These are phyloP conservation scores for Prinsepia uniflora DNA, from an alignment of 306 rosid genomes.

Conservation along the genomic window DNA sequence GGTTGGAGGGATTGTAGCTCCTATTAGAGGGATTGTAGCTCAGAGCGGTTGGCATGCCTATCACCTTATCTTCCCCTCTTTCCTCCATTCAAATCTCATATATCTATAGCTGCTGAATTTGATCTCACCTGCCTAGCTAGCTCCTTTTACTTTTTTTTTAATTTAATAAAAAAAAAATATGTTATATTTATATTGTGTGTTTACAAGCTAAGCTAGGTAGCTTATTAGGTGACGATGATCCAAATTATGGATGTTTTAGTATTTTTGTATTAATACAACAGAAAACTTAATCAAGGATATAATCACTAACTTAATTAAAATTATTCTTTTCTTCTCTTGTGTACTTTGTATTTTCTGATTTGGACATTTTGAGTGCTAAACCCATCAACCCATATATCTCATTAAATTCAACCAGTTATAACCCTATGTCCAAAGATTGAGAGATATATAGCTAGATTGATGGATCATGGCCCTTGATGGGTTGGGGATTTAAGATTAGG, in stretches of 20 bases:
- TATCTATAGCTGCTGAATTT: background rate
- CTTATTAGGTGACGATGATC: background rate
- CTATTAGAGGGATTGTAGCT: slow-evolving; percentile 39
- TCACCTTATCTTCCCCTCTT: slow-evolving; percentile 44
- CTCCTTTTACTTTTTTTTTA: slow-evolving; percentile 4
- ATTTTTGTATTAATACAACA: slow-evolving; percentile 25
- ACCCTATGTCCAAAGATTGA: slow-evolving; percentile 29
- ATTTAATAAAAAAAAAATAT: background rate
- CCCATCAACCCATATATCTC: slow-evolving; percentile 51
- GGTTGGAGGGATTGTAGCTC: no score
- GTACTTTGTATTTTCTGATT: slow-evolving; percentile 24
- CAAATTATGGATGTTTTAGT: slow-evolving; percentile 30
- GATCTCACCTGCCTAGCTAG: slow-evolving; percentile 23
- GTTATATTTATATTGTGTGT: no score
- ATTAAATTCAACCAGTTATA: slow-evolving; percentile 24
- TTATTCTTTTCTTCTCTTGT: slow-evolving; percentile 32
- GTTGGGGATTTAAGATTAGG: no score
- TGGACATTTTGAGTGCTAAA: slow-evolving; percentile 51
- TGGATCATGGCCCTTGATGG: background rate
- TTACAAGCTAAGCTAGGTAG: no score
- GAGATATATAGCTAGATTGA: slow-evolving; percentile 9
- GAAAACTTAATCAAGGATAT: slow-evolving; percentile 32
- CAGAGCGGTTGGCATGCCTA: slow-evolving; percentile 44
- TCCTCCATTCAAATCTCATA: slow-evolving; percentile 50
- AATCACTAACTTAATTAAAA: slow-evolving; percentile 38